Evolutionary conservation across 1,284 basidiomycete genomes (phyloP).

Genomic region (Mixia osmundae): DNA sequence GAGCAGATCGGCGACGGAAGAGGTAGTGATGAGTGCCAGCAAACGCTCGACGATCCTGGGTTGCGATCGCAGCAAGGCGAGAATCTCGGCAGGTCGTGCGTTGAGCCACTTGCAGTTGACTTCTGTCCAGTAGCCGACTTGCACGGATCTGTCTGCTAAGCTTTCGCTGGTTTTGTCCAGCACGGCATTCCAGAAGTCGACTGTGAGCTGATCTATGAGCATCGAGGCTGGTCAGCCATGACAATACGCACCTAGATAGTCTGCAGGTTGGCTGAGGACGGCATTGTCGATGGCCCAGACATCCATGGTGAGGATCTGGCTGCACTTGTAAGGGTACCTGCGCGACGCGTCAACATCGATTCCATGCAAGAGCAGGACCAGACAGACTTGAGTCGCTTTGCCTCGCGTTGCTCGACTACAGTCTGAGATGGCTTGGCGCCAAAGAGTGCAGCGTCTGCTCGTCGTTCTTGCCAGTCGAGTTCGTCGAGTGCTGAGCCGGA

Average conservation of each 20-base stretch:
- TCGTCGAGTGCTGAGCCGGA: constrained; percentile 8
- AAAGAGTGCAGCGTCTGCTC: too few relatives aligned
- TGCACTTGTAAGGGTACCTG: constrained; percentile 82
- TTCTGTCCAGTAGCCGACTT: constrained; percentile 17
- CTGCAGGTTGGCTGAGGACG: constrained; percentile 45
- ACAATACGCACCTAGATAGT: constrained; percentile 21
- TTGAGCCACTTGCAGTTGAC: constrained; percentile 19
- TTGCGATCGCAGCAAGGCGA: constrained; percentile 66
- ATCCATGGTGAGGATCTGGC: constrained; percentile 87
- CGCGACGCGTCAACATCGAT: background rate
- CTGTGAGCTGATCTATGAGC: constrained; percentile 11
- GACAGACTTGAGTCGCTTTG: constrained; percentile 7
- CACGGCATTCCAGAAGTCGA: constrained; percentile 81
- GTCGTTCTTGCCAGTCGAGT: constrained; percentile 1
- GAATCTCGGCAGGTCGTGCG: constrained; percentile 39
- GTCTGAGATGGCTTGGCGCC: too few relatives aligned
- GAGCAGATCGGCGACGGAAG: constrained; percentile 76
- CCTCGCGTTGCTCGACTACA: constrained; percentile 3
- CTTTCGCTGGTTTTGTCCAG: constrained; percentile 39
- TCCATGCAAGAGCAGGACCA: background rate
- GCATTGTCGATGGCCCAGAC: constrained; percentile 85
- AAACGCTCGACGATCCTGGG: constrained; percentile 62
- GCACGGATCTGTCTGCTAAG: constrained; percentile 13
- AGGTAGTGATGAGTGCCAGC: constrained; percentile 46
- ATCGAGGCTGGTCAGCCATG: constrained; percentile 7